Evolutionary conservation across 2,329 filamentous ascomycete genomes (phyloP), one percentile per base, ranked within the genome.

Genomic region (Penicillium sp.): DNA sequence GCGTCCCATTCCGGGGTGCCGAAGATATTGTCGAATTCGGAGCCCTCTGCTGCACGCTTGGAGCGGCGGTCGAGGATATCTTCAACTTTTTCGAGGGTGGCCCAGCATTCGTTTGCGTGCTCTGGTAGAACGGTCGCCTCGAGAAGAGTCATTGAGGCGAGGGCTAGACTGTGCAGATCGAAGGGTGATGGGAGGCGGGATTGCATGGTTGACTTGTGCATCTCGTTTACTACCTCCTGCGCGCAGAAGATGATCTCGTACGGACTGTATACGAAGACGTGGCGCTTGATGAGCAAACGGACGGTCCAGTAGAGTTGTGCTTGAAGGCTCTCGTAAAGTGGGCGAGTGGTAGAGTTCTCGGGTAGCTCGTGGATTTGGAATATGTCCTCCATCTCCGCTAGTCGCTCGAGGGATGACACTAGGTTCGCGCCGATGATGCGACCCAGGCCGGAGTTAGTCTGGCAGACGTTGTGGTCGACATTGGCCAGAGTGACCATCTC

Each of bases 11-110:
- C 66, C 6, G 68, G 66, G 1, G 74, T 76, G 18, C 67, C 65
- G 56, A 77, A 76, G 24, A 77, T 69, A 46, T 73, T 69, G 3
- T 68, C 68, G 31, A 76, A 76, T 49, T 77, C 74, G 9, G 64
- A 56, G 2, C 62, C 62, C 26, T 68, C 62, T 11, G 62, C 37
- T 10, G 65, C 55, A 31, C 63, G 62, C 60, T 72, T 73, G 22
- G 70, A 75, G 22, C 81, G 77, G 9, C 74, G 70, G 38, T 79
- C 75, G 43, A 82, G 73, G 3, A 81, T 73, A 11, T 75, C 72
- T 50, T 83, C 79, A 4, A 82, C 80, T 50, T 79, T 79, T 29
- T 77, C 73, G n/a, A 87, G 69, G 0, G 68, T 57, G 6, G 69
- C 65, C 73, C 74, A 77, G 58, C 74, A 76, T 50, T 76, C 69